Percentiles rank a stretch among this genome's conserved stretches.
phyloP scores from a whole-genome alignment of 108 stramenopile genomes.

The Fistulifera pelliculosa region DNA sequence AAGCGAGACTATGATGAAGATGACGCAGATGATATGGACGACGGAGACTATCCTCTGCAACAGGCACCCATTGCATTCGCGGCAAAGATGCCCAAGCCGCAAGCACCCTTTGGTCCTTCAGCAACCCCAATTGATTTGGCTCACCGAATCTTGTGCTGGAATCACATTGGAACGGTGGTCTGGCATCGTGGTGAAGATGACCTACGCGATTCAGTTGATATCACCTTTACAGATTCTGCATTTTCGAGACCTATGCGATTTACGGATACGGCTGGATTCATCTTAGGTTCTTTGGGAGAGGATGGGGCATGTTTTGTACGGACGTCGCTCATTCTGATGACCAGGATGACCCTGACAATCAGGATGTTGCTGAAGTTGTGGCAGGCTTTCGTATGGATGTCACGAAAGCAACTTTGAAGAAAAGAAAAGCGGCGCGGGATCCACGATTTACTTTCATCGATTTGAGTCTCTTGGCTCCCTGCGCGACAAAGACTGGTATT shows the following conservation, averaged over 20 bases:
- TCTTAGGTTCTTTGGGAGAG: conserved; percentile 71
- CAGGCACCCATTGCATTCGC: not conserved
- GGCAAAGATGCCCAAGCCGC: conserved; percentile 31
- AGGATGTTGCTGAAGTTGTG: conserved; percentile 29
- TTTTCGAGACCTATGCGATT: conserved; percentile 52
- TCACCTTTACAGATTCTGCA: conserved; percentile 63
- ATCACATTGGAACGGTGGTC: conserved; percentile 67
- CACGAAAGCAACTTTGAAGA: conserved; percentile 41
- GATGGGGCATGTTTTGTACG: conserved; percentile 74
- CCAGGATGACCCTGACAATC: conserved; percentile 35
- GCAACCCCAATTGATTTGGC: conserved; percentile 57
- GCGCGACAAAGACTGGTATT: conserved; percentile 74
- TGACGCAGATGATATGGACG: conserved; percentile 2
- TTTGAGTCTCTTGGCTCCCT: conserved; percentile 61
- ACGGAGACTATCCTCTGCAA: not conserved
- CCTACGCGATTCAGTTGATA: conserved; percentile 45
- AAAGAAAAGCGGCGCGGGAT: conserved; percentile 37
- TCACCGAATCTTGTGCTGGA: conserved; percentile 80
- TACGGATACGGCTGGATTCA: conserved; percentile 65
- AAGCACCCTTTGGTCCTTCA: conserved; percentile 71
- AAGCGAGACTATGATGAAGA: not conserved
- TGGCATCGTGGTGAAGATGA: conserved; percentile 36
- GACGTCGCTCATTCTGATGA: conserved; percentile 58
- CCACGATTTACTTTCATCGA: conserved; percentile 66
- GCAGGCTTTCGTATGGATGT: conserved; percentile 34